Evolutionary conservation across 805 yeast species (phyloP).

Genomic region (Candida ascalaphidarum): DNA sequence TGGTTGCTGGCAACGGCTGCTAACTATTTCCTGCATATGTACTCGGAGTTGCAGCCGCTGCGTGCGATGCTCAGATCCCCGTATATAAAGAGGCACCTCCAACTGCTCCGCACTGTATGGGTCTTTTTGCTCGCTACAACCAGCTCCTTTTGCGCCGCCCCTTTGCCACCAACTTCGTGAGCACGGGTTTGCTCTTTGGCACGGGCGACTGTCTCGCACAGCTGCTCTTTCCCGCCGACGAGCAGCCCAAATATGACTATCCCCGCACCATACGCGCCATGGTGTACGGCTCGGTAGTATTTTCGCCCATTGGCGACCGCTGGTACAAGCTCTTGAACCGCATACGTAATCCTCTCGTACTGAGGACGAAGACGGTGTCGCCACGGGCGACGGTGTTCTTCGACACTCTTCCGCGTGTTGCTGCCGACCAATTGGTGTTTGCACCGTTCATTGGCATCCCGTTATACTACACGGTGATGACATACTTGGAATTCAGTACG

Average conservation of each 20-base stretch:
- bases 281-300: conserved; percentile 62
- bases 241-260: conserved; percentile 32
- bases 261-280: conserved; percentile 55
- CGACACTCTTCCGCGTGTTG: conserved; percentile 37
- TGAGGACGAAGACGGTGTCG: conserved; percentile 1
- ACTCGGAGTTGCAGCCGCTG: too few species aligned
- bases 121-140: conserved; percentile 14
- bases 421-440: conserved; percentile 64
- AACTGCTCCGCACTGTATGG: background rate
- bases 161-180: conserved; percentile 34
- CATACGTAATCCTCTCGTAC: conserved; percentile 29
- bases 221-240: conserved; percentile 28
- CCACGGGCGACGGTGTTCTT: conserved; percentile 1
- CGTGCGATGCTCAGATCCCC: too few species aligned
- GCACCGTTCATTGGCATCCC: conserved; percentile 73
- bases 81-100: too few species aligned
- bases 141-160: conserved; percentile 26
- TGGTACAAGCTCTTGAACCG: conserved; percentile 55
- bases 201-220: conserved; percentile 75
- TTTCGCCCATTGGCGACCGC: conserved; percentile 65
- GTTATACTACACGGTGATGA: conserved; percentile 59
- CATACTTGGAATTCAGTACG: conserved; percentile 48
- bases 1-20: too few species aligned
- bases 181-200: conserved; percentile 56
- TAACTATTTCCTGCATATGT: too few species aligned